Evolutionary conservation across 441 rosid species (phyloP).

Genomic region (Jatropha multifida): DNA sequence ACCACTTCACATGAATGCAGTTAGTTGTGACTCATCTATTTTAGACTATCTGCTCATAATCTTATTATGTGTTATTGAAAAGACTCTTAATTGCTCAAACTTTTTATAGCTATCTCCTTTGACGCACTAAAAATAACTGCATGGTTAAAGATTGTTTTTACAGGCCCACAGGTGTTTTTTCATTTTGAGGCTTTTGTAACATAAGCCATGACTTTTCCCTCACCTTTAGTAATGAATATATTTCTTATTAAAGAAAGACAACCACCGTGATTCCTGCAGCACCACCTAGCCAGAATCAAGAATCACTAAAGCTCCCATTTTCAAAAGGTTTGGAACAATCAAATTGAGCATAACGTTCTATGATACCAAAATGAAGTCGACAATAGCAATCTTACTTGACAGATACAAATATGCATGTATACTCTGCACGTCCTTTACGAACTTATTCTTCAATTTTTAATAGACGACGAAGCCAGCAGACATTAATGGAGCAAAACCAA

Average conservation of each 20-base stretch:
- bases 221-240: too few relatives aligned
- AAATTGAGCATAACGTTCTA: neutral
- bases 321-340: neutral
- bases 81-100: neutral
- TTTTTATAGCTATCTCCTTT: neutral
- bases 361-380: neutral
- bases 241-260: neutral
- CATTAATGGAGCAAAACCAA: neutral
- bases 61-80: neutral
- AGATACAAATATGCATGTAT: neutral
- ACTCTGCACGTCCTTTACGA: neutral
- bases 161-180: too few relatives aligned
- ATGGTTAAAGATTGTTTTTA: too few relatives aligned
- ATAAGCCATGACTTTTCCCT: neutral
- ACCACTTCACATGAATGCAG: neutral
- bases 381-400: neutral
- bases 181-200: neutral
- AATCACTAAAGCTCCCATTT: neutral
- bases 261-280: neutral
- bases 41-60: neutral
- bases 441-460: neutral
- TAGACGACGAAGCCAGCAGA: neutral
- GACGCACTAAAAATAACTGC: too few relatives aligned
- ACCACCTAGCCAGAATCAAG: neutral
- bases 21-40: neutral